These are phyloP conservation scores for Blastobotrys serpentis DNA, from an alignment of 1,139 yeast species.

Conservation along the genomic window DNA sequence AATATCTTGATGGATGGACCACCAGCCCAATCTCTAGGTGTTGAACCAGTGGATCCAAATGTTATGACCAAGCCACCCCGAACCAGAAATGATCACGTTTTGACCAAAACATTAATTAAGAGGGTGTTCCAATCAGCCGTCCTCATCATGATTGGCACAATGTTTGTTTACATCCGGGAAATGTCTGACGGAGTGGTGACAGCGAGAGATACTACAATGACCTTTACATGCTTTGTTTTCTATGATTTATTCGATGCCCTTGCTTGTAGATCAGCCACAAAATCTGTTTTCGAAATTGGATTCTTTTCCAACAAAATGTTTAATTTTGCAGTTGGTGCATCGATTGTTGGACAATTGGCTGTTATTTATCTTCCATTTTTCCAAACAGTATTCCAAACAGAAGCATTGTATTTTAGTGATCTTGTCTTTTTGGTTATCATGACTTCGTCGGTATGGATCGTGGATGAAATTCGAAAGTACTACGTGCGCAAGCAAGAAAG, in stretches of 20 bases:
- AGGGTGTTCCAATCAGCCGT: constrained; percentile 74
- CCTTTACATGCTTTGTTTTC: constrained; percentile 91
- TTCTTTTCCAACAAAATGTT: constrained; percentile 77
- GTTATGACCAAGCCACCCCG: constrained; percentile 96
- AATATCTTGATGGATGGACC: constrained; percentile 99
- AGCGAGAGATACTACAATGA: constrained; percentile 97
- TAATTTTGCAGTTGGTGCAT: constrained; percentile 87
- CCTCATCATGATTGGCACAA: constrained; percentile 72
- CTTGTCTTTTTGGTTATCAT: constrained; percentile 58
- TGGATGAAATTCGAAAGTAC: constrained; percentile 77
- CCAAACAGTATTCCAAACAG: constrained; percentile 91
- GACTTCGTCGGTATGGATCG: constrained; percentile 79
- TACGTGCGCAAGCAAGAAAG: constrained; percentile 26
- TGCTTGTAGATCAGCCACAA: constrained; percentile 82
- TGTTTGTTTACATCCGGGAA: constrained; percentile 79
- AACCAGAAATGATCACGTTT: constrained; percentile 74
- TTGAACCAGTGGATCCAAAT: constrained; percentile 93
- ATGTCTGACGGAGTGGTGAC: constrained; percentile 81
- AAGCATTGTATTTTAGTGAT: constrained; percentile 72
- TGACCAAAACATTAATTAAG: constrained; percentile 64
- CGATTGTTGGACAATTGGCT: constrained; percentile 85
- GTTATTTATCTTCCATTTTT: constrained; percentile 92
- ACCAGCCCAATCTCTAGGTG: constrained; percentile 96
- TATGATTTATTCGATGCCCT: constrained; percentile 96
- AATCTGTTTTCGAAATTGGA: constrained; percentile 79